Evolutionary conservation across 306 rosid genomes (phyloP).

Genomic region (Inga oerstediana): DNA sequence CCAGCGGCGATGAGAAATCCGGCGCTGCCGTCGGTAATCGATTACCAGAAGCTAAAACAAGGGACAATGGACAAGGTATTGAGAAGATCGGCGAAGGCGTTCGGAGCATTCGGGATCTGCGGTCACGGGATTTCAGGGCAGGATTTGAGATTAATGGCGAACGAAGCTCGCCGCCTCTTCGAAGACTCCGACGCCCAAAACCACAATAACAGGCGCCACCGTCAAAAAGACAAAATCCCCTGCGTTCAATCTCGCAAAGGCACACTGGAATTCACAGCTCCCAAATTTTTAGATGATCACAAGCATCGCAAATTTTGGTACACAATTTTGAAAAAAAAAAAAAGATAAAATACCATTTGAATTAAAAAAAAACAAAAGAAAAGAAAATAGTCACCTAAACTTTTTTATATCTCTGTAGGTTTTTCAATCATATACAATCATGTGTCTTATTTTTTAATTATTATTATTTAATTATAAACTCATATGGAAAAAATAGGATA

Average conservation of each 20-base stretch:
- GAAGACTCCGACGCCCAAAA: neutral
- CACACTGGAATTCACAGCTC: constrained; percentile 32
- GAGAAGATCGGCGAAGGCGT: constrained; percentile 52
- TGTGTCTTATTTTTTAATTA: no score
- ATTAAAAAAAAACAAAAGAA: no score
- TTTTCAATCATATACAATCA: no score
- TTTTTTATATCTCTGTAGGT: no score
- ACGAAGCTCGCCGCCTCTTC: constrained; percentile 44
- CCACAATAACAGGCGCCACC: neutral
- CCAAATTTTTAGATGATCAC: constrained; percentile 15
- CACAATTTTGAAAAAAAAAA: no score
- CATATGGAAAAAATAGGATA: no score
- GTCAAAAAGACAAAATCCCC: constrained; percentile 44
- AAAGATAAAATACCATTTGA: no score
- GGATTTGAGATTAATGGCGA: constrained; percentile 45
- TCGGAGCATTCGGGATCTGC: constrained; percentile 63
- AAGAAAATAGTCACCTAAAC: no score
- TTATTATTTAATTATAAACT: no score
- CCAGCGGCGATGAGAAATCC: constrained; percentile 4
- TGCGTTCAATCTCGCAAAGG: constrained; percentile 44
- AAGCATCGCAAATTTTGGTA: constrained; percentile 51
- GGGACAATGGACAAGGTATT: constrained; percentile 36
- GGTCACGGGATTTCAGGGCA: constrained; percentile 58
- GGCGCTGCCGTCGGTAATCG: constrained; percentile 48
- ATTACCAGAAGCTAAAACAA: constrained; percentile 43